Evolutionary conservation across 2,329 filamentous ascomycete species (phyloP), one percentile per base, ranked within the genome.

Genomic region (Camillea tinctor): DNA sequence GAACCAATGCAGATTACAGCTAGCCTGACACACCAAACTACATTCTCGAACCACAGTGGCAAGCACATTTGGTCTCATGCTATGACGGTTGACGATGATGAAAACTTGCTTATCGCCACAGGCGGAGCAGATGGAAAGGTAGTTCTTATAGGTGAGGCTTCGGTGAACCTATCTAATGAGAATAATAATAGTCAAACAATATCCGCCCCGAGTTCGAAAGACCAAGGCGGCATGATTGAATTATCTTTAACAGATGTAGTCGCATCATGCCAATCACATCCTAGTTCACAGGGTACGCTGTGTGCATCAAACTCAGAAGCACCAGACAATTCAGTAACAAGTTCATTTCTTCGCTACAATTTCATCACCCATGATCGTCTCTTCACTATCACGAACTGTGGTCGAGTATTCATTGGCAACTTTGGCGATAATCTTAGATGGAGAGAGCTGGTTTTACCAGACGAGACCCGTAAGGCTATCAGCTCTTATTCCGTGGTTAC

Each of bases 21-120:
- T 0, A 74, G 66, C 5, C 72, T 92, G 50, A 74, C 74, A 13
- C 83, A 90, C 55, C 71, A 81, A 1, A 78, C 81, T 1, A 85
- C 82, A 7, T 83, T 86, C 54, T 80, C 84, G 2, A 84, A 87
- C 61, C 93, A 98, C 71, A 82, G 80, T 36, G 95, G 95, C 6
- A 99, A 97, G 74, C 93, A 97, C 71, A 87, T 98, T 6, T 98
- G 94, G 93, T 88, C 93, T 0, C 81, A 87, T 44, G 85, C 84
- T 13, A 66, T 73, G 2, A 59, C 59, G 24, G 60, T 65, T 60
- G 76, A 60, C 56, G 66, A 70, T 1, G 67, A 71, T 0, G 66
- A 73, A 15, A 73, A 72, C 15, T 68, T 79, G 0, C 63, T 81
- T 1, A 73, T 92, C 20, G 87, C 85, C 3, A 93, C 91, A 1